Evolutionary conservation across 1,139 yeast species (phyloP).

Genomic region (Candida sanyaensis): DNA sequence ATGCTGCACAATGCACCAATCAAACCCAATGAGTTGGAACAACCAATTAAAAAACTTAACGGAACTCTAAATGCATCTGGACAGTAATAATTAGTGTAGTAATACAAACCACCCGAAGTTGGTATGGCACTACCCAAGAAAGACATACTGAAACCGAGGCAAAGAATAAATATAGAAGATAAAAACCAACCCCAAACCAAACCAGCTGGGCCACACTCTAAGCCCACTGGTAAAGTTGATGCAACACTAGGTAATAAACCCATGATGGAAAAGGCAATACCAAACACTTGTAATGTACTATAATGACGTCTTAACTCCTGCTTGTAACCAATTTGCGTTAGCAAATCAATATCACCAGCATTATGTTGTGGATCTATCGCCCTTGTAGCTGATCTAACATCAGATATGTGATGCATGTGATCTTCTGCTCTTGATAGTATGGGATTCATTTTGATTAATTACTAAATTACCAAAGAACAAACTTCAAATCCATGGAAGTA

Average conservation of each 20-base stretch:
- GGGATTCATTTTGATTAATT: constrained; percentile 17
- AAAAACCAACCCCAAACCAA: constrained; percentile 75
- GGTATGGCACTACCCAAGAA: constrained; percentile 71
- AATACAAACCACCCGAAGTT: constrained; percentile 71
- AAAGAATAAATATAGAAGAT: constrained; percentile 57
- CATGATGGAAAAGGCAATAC: constrained; percentile 56
- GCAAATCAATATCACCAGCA: constrained; percentile 44
- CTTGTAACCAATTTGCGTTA: constrained; percentile 56
- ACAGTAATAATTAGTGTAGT: constrained; percentile 48
- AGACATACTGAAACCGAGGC: constrained; percentile 62
- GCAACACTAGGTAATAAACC: constrained; percentile 52
- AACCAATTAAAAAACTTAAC: constrained; percentile 47
- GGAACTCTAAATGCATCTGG: constrained; percentile 34
- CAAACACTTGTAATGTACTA: constrained; percentile 52
- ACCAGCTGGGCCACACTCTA: constrained; percentile 47
- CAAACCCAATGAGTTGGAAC: constrained; percentile 37
- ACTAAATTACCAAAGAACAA: neutral
- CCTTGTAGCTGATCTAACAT: constrained; percentile 28
- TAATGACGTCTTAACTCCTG: constrained; percentile 51
- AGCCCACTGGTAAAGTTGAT: constrained; percentile 32
- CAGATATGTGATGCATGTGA: constrained; percentile 22
- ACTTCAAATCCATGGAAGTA: neutral
- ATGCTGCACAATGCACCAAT: constrained; percentile 41
- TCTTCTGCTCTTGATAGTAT: constrained; percentile 22
- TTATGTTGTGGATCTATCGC: constrained; percentile 28